Base-by-base conservation (phyloP, 305 asterid genomes). In the Plantago lanceolata region DNA sequence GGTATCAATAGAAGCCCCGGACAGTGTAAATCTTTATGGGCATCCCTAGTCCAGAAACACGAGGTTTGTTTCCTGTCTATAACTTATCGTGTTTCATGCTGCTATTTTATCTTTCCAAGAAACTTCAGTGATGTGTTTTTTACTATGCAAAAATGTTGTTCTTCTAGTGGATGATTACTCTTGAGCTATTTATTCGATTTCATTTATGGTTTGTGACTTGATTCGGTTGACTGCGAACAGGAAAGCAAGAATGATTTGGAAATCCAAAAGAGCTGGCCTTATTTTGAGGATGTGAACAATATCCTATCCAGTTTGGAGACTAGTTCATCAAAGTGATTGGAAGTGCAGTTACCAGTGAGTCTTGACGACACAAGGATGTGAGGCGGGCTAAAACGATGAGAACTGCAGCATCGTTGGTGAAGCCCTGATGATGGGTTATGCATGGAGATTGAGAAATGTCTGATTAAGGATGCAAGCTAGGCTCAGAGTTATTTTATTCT, bases 11-110 rank as follows among this genome's bases (percentile, higher is more conserved):
- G 97, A 79, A 90, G 93, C 61, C 86, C 99, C 12, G 95, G 84
- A 29, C 97, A 94, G 70, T 94, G 99, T 76, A 94, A 88, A 88
- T 94, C 90, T 69, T 83, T 90, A 35, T 94, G 99, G 99, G 74
- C 96, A 57, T 94, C 99, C 67, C 83, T 94, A 65, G 84, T 94
- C 76, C 96, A 86, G 76, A 90, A 88, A 85, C 86, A 94, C 15
- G 95, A 86, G 95, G 99, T 87, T 64, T 0, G 86, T 73, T 73
- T 71, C 64, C 5, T 63, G 60, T 28, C 11, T 40, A 40, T 40
- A 12, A 40, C 11, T 11, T 9, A 3, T 40, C 45, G 11, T 40
- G 15, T 7, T 28, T 16, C 19, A 56, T 50, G 9, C n/a, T n/a
- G 40, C 17, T 8, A 13, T 61, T 28, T 62, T 60, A 24, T 24